Base-by-base conservation (phyloP, 805 yeast genomes). In the Yamadazyma sp. region DNA sequence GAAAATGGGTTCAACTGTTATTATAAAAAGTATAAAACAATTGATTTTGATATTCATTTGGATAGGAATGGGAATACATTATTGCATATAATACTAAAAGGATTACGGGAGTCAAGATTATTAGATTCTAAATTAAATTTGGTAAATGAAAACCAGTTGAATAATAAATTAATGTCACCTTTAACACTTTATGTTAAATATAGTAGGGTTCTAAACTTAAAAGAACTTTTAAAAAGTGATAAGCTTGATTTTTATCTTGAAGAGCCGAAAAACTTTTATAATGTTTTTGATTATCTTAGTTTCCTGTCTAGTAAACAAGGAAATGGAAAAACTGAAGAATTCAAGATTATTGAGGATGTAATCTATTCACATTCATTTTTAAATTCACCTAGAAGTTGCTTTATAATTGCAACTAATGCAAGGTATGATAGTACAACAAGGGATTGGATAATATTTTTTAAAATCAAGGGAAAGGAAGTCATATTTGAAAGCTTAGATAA, bases 31-130 rank as follows among this genome's bases (percentile, higher is more conserved):
- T 73, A 73, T 36, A 18, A 27, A 5, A 37, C 31, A 3, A 65
- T 79, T 31, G 64, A 74, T 40, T 71, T 74, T 42, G 63, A 63
- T 28, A 80, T 77, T 19, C 97, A 91, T 52, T 61, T 76, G 6
- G 97, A 91, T 51, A 57, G 54, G 15, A 72, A 76, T 36, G 91
- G 91, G 0, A 87, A 88, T 52, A 78, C 93, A 0, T 51, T 91
- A 3, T 60, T 91, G 21, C 98, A 91, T 57, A 72, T 84, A 3
- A 61, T 86, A 20, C 73, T 75, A 32, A 70, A 71, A 10, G 70
- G 73, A 11, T 55, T 85, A 19, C 36, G 49, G 2, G 49, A 45
- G 23, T 53, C 69, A 0, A 29, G 44, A 12, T 32, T 66, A 12
- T 49, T 64, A 17, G 19, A 47, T 9, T 33, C 39, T 14, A 51